Base-by-base conservation (phyloP, 805 yeast genomes). In the Kluyveromyces wickerhamii region DNA sequence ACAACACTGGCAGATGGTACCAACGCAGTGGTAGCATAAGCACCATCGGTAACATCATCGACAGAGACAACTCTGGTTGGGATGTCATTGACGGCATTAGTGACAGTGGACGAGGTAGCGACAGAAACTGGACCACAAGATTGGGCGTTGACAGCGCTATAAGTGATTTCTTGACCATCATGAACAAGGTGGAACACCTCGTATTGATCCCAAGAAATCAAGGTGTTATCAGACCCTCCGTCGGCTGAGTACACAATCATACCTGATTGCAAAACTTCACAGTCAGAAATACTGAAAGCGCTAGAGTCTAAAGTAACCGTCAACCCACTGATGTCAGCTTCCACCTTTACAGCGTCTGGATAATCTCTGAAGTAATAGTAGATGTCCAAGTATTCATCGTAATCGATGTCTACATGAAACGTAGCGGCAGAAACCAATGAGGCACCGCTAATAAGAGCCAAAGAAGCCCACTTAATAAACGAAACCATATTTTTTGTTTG, bases 141-240 rank as follows among this genome's bases (percentile, higher is more conserved):
- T 31, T 49, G 50, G 4, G 43, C 46, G 16, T 44, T 34, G 14
- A 48, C 45, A 21, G 35, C 24, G 34, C 38, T 32, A 43, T 45
- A 51, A 1, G 40, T 22, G 21, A 51, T 14, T 7, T 45, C 43
- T 14, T 37, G 25, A 21, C 51, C 49, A 15, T 34, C 30, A 12
- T 23, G 17, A 16, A 38, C 37, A 35, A 50, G 34, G 20, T 50
- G 53, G 42, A 48, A 50, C 9, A 50, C 52, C 14, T 44, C 43
- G 34, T 42, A 40, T 19, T 43, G 45, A 33, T 45, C 40, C 55
- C 55, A 51, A 6, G 54, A 43, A 20, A 51, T 34, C 42, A 51
- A 30, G 4, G 48, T 41, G 32, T 37, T 39, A 8, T 29, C 23
- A 3, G 38, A 18, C 7, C 40, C 34, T 33, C 45, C 50, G 32